Evolutionary conservation across 371 early-diverging fungal genomes (phyloP).

Genomic region (Rhizopus arrhizus): DNA sequence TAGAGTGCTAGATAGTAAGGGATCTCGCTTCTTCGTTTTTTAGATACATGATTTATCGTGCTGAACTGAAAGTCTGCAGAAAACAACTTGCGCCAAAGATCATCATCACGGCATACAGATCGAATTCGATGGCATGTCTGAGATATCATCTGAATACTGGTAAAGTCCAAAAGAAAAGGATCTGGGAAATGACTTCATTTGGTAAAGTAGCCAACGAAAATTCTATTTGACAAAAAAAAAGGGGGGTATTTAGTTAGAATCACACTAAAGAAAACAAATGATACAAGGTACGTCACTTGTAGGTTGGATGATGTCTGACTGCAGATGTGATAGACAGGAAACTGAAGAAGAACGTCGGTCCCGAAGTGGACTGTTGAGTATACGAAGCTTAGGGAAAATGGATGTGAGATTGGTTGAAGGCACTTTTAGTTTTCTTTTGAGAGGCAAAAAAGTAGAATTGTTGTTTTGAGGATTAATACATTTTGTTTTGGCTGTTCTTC

Average conservation of each 20-base stretch:
- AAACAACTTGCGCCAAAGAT: constrained; percentile 32
- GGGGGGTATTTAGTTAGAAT: neutral
- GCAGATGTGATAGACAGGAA: neutral
- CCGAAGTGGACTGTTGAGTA: constrained; percentile 3
- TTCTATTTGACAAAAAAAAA: neutral
- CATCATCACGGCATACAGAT: constrained; percentile 27
- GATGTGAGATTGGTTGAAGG: constrained; percentile 19
- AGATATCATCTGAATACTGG: constrained; percentile 27
- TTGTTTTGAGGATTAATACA: constrained; percentile 21
- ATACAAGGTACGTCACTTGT: neutral
- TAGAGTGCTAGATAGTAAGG: constrained; percentile 22
- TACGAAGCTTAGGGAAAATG: constrained; percentile 24
- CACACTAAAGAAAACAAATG: neutral
- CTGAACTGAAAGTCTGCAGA: constrained; percentile 23
- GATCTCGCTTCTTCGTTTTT: neutral
- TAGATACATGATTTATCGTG: neutral
- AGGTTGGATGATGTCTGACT: neutral
- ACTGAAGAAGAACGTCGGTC: constrained; percentile 16
- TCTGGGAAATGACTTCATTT: constrained; percentile 30
- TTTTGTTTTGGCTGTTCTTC: constrained; percentile 26
- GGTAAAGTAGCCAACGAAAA: constrained; percentile 21
- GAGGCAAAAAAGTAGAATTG: constrained; percentile 7
- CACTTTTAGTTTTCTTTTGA: constrained; percentile 23
- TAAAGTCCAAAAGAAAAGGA: constrained; percentile 31
- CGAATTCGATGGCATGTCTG: constrained; percentile 27